Conservation (phyloP, 2,329 filamentous ascomycete species). For the Pseudovirgaria hyperparasitica region DNA sequence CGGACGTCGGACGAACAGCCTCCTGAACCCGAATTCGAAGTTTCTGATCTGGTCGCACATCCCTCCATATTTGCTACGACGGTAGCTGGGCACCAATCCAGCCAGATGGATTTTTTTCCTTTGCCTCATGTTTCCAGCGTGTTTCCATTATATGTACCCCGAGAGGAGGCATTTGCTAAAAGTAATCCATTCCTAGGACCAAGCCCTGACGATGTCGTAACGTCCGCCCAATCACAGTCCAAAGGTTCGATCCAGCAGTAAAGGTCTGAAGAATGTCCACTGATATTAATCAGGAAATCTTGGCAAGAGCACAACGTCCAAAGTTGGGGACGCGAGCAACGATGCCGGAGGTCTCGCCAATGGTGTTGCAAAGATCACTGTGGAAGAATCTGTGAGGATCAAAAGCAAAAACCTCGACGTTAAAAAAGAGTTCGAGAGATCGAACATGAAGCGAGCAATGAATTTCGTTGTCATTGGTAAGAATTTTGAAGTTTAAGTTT, state of each 20-base stretch:
- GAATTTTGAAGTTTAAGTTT: slow-evolving; percentile 12
- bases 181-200: slow-evolving; percentile 64
- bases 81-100: slow-evolving; percentile 27
- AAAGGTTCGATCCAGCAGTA: slow-evolving; percentile 28
- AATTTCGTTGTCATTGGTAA: slow-evolving; percentile 89
- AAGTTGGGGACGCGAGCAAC: slow-evolving; percentile 14
- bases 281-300: slow-evolving; percentile 13
- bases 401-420: slow-evolving; percentile 76
- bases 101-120: slow-evolving; percentile 5
- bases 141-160: slow-evolving; percentile 28
- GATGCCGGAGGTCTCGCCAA: slow-evolving; percentile 30
- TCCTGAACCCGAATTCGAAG: slow-evolving; percentile 7
- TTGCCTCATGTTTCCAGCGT: slow-evolving; percentile 3
- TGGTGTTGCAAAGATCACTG: slow-evolving; percentile 34
- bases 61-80: slow-evolving; percentile 40
- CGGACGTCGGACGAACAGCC: slow-evolving; percentile 7
- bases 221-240: slow-evolving; percentile 66
- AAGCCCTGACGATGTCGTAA: slow-evolving; percentile 83
- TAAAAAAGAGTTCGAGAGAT: slow-evolving; percentile 63
- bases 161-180: slow-evolving; percentile 25
- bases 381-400: slow-evolving; percentile 39
- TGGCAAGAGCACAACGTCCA: slow-evolving; percentile 13
- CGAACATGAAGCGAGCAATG: slow-evolving; percentile 62
- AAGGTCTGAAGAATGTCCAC: slow-evolving; percentile 5
- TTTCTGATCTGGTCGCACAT: slow-evolving; percentile 28